Base-by-base conservation (phyloP, 371 early-diverging fungal species). In the Chytridiales sp. region DNA sequence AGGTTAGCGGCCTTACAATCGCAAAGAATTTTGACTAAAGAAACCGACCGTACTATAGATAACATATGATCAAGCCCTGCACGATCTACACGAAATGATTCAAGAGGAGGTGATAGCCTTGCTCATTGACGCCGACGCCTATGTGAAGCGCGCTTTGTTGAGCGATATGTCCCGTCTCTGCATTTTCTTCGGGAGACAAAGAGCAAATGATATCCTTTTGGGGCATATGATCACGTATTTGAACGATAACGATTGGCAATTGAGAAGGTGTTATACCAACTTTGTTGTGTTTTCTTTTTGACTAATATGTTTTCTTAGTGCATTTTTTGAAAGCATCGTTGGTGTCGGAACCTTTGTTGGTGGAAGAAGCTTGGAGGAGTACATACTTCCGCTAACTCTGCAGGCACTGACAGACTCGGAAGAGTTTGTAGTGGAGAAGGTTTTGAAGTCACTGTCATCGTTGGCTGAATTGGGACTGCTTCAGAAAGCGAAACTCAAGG, bases 141-240 rank as follows among this genome's bases (percentile, higher is more conserved):
- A 79, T 39, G 91, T 91, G 35, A 88, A 91, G 59, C 76, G 90
- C n/a, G 85, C 91, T 2, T 64, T 91, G 29, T 66, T 95, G 40
- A 66, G 79, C 36, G 82, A 88, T 43, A 85, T 94, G 69, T 76
- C 90, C 17, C 80, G 87, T 31, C 70, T 94, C 21, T 88, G 93
- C 69, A 78, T 92, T 31, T 87, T 94, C 61, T 87, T 94, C 71
- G 91, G 93, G 32, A 69, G 86, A 39, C 90, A 87, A 65, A 85
- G 86, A 48, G 86, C 89, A 36, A 92, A 86, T 61, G 93, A 94
- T 75, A 81, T 92, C 17, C 64, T 93, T 24, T 66, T 97, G 39
- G 85, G 86, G 46, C 95, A 96, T 74, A 88, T 93, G 82, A 94
- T 96, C 57, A 96, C 95, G 0, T 96, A 93, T 57, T 76, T 96